These are phyloP conservation scores for Rhodotorula sp. DNA, from an alignment of 1,284 basidiomycete genomes.

Conservation along the genomic window DNA sequence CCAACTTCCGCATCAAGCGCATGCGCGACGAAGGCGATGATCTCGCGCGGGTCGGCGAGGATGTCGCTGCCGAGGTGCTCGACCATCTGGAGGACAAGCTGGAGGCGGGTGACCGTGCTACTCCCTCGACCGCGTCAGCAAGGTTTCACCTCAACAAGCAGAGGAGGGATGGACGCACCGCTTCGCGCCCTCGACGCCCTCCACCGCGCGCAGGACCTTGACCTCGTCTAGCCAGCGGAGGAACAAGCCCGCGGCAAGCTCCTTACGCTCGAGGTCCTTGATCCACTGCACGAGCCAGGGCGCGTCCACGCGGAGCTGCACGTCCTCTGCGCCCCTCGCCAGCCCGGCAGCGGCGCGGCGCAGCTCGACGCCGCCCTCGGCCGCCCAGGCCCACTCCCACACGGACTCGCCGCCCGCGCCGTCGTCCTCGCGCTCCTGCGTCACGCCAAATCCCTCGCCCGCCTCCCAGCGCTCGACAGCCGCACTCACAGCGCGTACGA, in stretches of 20 bases:
- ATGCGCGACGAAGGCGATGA: constrained; percentile 76
- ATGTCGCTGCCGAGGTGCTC: constrained; percentile 66
- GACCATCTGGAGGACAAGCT: constrained; percentile 77
- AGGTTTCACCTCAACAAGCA: too few relatives aligned
- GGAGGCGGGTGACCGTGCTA: constrained; percentile 63
- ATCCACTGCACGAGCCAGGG: constrained; percentile 65
- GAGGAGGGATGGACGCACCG: constrained; percentile 25
- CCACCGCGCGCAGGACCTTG: constrained; percentile 53
- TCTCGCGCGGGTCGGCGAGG: constrained; percentile 69
- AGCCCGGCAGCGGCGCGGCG: constrained; percentile 43
- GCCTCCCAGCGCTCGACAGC: constrained; percentile 60
- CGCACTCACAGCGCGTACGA: constrained; percentile 63
- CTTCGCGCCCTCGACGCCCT: constrained; percentile 46
- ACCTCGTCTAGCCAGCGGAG: constrained; percentile 71
- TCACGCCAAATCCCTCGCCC: constrained; percentile 44
- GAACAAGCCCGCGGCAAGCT: constrained; percentile 71
- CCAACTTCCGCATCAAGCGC: constrained; percentile 54
- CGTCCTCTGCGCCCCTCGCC: constrained; percentile 56
- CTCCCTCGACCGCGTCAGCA: too few relatives aligned
- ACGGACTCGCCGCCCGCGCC: neutral
- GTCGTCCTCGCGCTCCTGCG: neutral
- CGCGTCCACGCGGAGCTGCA: constrained; percentile 67
- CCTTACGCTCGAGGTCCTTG: constrained; percentile 64
- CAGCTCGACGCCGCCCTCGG: too few relatives aligned
- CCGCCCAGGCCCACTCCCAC: too few relatives aligned